These are phyloP conservation scores for Isatis tinctoria DNA, from an alignment of 345 rosid species.

Conservation along the genomic window DNA sequence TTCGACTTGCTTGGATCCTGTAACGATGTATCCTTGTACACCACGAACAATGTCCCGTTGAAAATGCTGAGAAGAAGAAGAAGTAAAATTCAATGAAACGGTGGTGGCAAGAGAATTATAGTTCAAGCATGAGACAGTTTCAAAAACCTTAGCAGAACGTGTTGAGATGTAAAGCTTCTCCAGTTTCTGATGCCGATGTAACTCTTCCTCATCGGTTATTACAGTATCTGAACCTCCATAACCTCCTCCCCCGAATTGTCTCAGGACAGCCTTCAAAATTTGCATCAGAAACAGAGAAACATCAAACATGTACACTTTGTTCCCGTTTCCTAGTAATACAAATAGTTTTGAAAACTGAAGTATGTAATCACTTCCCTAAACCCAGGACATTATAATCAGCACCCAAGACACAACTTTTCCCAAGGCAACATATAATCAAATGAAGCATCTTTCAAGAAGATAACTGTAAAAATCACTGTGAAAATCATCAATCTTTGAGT, in stretches of 20 bases:
- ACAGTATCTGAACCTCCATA: conserved; percentile 74
- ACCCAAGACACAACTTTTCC: neutral
- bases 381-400: neutral
- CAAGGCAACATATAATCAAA: neutral
- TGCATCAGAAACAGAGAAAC: neutral
- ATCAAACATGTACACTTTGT: neutral
- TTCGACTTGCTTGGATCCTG: conserved; percentile 89
- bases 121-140: neutral
- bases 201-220: conserved; percentile 69
- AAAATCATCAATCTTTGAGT: neutral
- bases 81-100: neutral
- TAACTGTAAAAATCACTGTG: neutral
- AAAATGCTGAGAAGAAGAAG: conserved; percentile 58
- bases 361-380: neutral
- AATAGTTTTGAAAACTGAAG: neutral
- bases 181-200: conserved; percentile 75
- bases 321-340: neutral
- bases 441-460: neutral
- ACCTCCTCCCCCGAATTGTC: conserved; percentile 87
- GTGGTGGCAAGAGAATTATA: neutral
- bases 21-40: conserved; percentile 78
- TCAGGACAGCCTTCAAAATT: conserved; percentile 71
- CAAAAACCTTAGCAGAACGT: conserved; percentile 76
- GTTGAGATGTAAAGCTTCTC: conserved; percentile 94
- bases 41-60: conserved; percentile 96